These are phyloP conservation scores for Pseudocercospora vitis DNA, from an alignment of 2,329 filamentous ascomycete genomes.

Conservation along the genomic window DNA sequence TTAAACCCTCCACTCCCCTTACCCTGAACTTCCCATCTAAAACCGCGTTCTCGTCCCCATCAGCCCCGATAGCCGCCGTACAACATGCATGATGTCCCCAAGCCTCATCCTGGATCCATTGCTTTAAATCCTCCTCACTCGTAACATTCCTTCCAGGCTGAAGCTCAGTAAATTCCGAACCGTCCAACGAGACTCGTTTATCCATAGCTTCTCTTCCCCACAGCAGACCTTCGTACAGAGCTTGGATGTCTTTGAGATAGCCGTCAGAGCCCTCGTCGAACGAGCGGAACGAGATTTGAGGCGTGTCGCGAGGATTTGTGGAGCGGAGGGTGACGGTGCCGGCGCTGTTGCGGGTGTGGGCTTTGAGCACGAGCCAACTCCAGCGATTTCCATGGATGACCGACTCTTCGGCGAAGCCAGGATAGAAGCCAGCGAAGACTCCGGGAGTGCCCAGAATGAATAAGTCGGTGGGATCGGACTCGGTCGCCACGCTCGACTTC, in stretches of 20 bases:
- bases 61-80: conserved; percentile 56
- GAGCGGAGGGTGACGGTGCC: conserved; percentile 63
- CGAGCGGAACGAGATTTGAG: conserved; percentile 63
- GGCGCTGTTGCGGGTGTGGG: conserved; percentile 60
- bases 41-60: conserved; percentile 56
- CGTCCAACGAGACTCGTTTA: conserved; percentile 44
- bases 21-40: conserved; percentile 60
- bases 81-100: conserved; percentile 61
- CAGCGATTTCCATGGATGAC: conserved; percentile 47
- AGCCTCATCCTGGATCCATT: conserved; percentile 51
- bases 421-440: conserved; percentile 58
- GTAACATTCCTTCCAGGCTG: conserved; percentile 46
- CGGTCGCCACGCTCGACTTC: conserved; percentile 40
- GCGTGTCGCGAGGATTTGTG: conserved; percentile 62
- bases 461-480: conserved; percentile 52
- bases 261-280: conserved; percentile 49
- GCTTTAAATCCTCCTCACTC: conserved; percentile 47
- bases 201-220: conserved; percentile 46
- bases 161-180: conserved; percentile 45
- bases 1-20: conserved; percentile 54
- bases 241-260: conserved; percentile 46
- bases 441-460: conserved; percentile 57
- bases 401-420: conserved; percentile 52
- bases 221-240: conserved; percentile 57
- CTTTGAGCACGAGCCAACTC: conserved; percentile 58